phyloP scores from a whole-genome alignment of 345 rosid species.

The Lepidium sativum region DNA sequence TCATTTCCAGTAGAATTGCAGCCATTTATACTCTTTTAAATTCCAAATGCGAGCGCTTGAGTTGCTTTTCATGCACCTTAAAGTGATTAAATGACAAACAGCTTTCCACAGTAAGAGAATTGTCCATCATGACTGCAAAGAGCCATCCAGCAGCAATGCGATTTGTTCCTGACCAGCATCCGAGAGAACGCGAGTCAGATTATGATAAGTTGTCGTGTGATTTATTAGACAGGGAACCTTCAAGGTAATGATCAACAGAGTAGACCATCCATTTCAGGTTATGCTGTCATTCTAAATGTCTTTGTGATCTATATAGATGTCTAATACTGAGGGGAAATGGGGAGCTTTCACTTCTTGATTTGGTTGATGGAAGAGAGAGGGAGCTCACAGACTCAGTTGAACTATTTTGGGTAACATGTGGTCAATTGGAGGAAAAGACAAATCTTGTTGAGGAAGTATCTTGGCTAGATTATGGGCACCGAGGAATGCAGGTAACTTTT shows the following conservation, averaged over 20 bases:
- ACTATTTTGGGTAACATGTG: conserved; percentile 97
- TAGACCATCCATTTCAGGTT: conserved; percentile 6
- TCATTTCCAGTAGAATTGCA: conserved; percentile 4
- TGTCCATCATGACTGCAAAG: conserved; percentile 98
- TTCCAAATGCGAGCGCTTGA: conserved; percentile 15
- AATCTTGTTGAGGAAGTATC: conserved; percentile 93
- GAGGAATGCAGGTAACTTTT: conserved; percentile 94
- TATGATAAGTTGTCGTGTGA: conserved; percentile 46
- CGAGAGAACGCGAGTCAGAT: conserved; percentile 40
- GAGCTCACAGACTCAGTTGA: conserved; percentile 95
- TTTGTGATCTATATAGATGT: conserved; percentile 47
- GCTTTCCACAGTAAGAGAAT: conserved; percentile 99
- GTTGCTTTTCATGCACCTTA: conserved; percentile 55
- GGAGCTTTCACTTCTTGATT: conserved; percentile 91
- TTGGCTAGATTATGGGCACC: conserved; percentile 94
- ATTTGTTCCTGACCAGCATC: conserved; percentile 82
- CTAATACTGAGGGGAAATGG: conserved; percentile 88
- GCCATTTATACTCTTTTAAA: neutral
- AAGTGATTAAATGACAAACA: conserved; percentile 99
- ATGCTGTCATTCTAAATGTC: conserved; percentile 26
- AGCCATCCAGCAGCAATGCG: conserved; percentile 99
- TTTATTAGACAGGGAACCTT: conserved; percentile 55
- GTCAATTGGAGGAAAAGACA: conserved; percentile 77
- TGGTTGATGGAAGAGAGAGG: conserved; percentile 96
- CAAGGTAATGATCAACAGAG: conserved; percentile 45